Percentiles rank a stretch among this genome's conserved stretches.
phyloP scores from a whole-genome alignment of 1,284 basidiomycete genomes.

The Ganoderma boninense region DNA sequence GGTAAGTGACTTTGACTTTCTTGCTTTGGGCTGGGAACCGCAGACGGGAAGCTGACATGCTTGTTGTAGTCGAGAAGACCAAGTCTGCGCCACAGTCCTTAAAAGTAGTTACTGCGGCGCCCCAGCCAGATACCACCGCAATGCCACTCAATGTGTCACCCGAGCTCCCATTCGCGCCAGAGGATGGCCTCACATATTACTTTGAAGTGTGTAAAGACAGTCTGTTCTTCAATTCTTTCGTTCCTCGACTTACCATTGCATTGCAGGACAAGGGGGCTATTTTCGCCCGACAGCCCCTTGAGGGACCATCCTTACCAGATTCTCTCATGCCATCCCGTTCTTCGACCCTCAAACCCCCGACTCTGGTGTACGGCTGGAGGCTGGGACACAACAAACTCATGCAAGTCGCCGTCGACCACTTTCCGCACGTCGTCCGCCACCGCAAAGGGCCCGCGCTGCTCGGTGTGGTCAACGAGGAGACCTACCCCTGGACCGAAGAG shows the following conservation, averaged over 20 bases:
- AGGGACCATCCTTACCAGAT: neutral
- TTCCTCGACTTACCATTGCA: neutral
- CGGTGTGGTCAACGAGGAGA: neutral
- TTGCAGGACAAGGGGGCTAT: neutral
- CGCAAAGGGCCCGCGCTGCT: neutral
- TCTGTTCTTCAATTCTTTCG: neutral
- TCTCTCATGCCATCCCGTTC: neutral
- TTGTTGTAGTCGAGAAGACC: too few relatives aligned
- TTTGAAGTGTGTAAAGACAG: neutral
- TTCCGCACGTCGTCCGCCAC: neutral
- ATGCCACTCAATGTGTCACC: neutral
- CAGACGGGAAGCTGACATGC: too few relatives aligned
- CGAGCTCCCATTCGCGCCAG: neutral
- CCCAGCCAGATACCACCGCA: too few relatives aligned
- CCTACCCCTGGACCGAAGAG: neutral
- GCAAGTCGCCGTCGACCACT: neutral
- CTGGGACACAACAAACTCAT: neutral
- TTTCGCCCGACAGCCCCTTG: neutral
- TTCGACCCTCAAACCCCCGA: neutral
- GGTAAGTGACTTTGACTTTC: too few relatives aligned
- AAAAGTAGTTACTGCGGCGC: too few relatives aligned
- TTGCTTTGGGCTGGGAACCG: too few relatives aligned
- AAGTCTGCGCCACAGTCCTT: too few relatives aligned
- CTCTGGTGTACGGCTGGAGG: slow-evolving; percentile 1
- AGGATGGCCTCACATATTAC: neutral